These are phyloP conservation scores for Heterobasidion annosum DNA, from an alignment of 1,284 basidiomycete genomes.

Conservation along the genomic window DNA sequence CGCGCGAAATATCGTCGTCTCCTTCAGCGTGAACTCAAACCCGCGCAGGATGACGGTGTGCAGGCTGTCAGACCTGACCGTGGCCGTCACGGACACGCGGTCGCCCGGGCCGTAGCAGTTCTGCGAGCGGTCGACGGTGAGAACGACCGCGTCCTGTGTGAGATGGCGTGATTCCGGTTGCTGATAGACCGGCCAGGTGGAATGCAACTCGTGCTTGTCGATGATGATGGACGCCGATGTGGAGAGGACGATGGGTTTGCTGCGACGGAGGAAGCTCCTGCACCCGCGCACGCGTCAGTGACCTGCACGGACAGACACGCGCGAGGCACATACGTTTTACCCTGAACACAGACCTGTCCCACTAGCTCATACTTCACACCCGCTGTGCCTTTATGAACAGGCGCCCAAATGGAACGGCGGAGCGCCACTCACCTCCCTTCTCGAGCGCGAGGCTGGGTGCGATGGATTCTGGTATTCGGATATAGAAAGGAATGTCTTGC, in stretches of 20 bases:
- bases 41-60: slow-evolving; percentile 62
- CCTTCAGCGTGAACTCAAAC: slow-evolving; percentile 72
- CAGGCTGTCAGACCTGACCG: slow-evolving; percentile 59
- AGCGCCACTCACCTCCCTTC: slow-evolving; percentile 41
- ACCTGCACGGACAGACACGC: not conserved
- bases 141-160: slow-evolving; percentile 55
- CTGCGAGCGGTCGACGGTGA: slow-evolving; percentile 65
- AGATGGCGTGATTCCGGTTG: slow-evolving; percentile 68
- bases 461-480: slow-evolving; percentile 79
- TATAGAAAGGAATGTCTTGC: slow-evolving; percentile 75
- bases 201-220: slow-evolving; percentile 85
- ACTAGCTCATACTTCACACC: slow-evolving; percentile 81
- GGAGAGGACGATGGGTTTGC: slow-evolving; percentile 50
- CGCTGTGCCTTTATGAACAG: slow-evolving; percentile 29
- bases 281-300: not conserved
- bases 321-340: slow-evolving; percentile 53
- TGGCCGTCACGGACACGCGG: slow-evolving; percentile 62
- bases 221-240: slow-evolving; percentile 64
- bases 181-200: slow-evolving; percentile 83
- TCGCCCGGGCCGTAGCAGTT: slow-evolving; percentile 82
- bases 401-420: not conserved
- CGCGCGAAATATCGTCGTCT: slow-evolving; percentile 60
- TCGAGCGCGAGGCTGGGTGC: slow-evolving; percentile 75
- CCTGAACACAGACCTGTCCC: slow-evolving; percentile 74
- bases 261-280: slow-evolving; percentile 70